A percentile compares a stretch with the other conserved stretches of the same genome.
phyloP scores from a whole-genome alignment of 768 basidiomycete species.

The Stropharia rugosoannulata region DNA sequence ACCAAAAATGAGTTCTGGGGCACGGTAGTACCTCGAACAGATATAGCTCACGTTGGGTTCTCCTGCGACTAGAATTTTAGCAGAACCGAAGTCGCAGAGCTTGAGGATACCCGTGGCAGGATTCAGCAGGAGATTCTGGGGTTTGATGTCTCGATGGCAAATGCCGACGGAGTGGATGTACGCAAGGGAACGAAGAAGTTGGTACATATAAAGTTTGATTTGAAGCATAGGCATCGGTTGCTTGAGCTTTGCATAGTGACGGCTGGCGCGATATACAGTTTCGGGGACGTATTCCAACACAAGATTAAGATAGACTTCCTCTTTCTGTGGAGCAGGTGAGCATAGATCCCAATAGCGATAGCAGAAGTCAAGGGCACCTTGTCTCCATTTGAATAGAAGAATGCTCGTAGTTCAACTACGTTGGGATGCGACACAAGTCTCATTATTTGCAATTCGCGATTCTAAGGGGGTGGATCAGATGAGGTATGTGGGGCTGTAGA shows the following conservation, averaged over 20 bases:
- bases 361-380: conserved; percentile 63
- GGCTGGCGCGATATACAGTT: conserved; percentile 97
- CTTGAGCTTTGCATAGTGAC: conserved; percentile 99
- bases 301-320: conserved; percentile 99
- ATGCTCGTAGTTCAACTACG: conserved; percentile 95
- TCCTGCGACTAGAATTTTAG: conserved; percentile 96
- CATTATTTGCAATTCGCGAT: conserved; percentile 99
- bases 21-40: conserved; percentile 98
- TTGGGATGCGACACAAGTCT: conserved; percentile 95
- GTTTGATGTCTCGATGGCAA: conserved; percentile 99
- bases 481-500: conserved; percentile 12
- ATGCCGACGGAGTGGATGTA: conserved; percentile 99
- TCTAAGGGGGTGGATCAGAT: conserved; percentile 47
- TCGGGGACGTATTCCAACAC: conserved; percentile 99
- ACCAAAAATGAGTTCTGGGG: conserved; percentile 98
- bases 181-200: conserved; percentile 95
- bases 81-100: conserved; percentile 98
- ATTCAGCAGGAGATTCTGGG: conserved; percentile 97
- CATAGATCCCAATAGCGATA: conserved; percentile 8
- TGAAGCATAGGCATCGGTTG: conserved; percentile 99
- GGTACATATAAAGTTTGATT: conserved; percentile 99
- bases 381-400: conserved; percentile 99
- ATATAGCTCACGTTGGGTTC: conserved; percentile 99
- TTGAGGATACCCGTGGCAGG: conserved; percentile 96
- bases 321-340: conserved; percentile 64